These are phyloP conservation scores for Stachybotrys chartarum DNA, from an alignment of 2,329 filamentous ascomycete genomes.

Conservation along the genomic window DNA sequence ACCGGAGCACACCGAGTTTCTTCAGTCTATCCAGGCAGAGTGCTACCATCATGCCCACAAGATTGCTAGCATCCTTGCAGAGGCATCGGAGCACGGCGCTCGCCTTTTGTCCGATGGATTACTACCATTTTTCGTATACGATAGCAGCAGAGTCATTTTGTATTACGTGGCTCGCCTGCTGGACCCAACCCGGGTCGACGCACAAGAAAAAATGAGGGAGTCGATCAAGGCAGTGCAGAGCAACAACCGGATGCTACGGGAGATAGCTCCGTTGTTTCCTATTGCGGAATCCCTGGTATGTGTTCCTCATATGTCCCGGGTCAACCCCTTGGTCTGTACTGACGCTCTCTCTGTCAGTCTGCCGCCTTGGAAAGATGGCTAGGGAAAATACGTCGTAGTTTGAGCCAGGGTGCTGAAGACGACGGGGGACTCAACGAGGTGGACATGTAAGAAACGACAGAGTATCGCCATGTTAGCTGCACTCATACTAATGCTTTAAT, in stretches of 20 bases:
- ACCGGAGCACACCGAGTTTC: slow-evolving; percentile 27
- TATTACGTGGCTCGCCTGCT: slow-evolving; percentile 38
- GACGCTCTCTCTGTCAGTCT: slow-evolving; percentile 14
- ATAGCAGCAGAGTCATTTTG: slow-evolving; percentile 39
- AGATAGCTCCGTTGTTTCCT: slow-evolving; percentile 30
- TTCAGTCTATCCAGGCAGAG: slow-evolving; percentile 26
- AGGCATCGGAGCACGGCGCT: slow-evolving; percentile 31
- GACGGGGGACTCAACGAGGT: slow-evolving; percentile 15
- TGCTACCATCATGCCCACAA: slow-evolving; percentile 30
- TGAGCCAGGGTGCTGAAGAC: slow-evolving; percentile 13
- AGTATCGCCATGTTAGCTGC: neutral
- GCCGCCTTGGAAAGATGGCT: slow-evolving; percentile 31
- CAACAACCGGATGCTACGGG: slow-evolving; percentile 26
- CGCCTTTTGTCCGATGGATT: slow-evolving; percentile 34
- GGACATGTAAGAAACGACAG: slow-evolving; percentile 9
- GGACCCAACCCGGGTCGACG: slow-evolving; percentile 25
- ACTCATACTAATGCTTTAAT: neutral
- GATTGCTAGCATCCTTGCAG: slow-evolving; percentile 29
- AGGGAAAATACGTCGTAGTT: slow-evolving; percentile 26
- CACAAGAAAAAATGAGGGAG: slow-evolving; percentile 26
- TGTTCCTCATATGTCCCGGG: neutral
- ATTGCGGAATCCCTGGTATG: slow-evolving; percentile 31
- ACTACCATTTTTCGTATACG: slow-evolving; percentile 38
- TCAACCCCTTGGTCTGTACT: neutral
- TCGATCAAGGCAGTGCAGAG: slow-evolving; percentile 31